These are phyloP conservation scores for Quercus phellos DNA, from an alignment of 331 rosid species.

Conservation along the genomic window DNA sequence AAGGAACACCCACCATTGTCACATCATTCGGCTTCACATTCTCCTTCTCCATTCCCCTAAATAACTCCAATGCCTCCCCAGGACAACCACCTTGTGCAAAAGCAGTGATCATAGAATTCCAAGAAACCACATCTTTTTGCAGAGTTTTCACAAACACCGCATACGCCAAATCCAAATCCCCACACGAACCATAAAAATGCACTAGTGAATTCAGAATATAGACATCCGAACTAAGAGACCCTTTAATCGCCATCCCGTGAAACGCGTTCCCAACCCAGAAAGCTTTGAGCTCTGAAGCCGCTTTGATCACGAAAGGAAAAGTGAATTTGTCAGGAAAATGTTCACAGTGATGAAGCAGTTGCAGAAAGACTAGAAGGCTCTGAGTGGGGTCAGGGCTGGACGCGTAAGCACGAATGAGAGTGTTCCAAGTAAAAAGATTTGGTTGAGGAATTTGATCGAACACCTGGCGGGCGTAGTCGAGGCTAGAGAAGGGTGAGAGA, in stretches of 20 bases:
- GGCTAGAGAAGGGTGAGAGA: constrained; percentile 34
- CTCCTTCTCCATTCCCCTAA: constrained; percentile 41
- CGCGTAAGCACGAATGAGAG: constrained; percentile 55
- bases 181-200: constrained; percentile 50
- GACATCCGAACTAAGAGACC: constrained; percentile 36
- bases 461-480: constrained; percentile 44
- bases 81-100: constrained; percentile 41
- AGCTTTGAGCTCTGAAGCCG: constrained; percentile 50
- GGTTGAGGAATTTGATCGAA: constrained; percentile 55
- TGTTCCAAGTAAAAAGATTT: constrained; percentile 65
- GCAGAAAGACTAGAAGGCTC: constrained; percentile 30
- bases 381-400: constrained; percentile 44
- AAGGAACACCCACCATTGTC: constrained; percentile 55
- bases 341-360: constrained; percentile 34
- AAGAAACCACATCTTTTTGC: constrained; percentile 49
- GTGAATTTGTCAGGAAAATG: constrained; percentile 48
- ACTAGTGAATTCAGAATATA: constrained; percentile 50
- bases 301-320: constrained; percentile 55
- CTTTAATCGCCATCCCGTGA: constrained; percentile 56
- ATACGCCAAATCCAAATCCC: constrained; percentile 39
- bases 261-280: constrained; percentile 37
- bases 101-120: constrained; percentile 58
- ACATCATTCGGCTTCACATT: constrained; percentile 46
- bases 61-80: constrained; percentile 42
- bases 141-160: constrained; percentile 36